A percentile compares a stretch with the other conserved stretches of the same genome.
Evolutionary conservation across 129 eudicot species (phyloP).

Genomic region (Centaurea solstitialis): DNA sequence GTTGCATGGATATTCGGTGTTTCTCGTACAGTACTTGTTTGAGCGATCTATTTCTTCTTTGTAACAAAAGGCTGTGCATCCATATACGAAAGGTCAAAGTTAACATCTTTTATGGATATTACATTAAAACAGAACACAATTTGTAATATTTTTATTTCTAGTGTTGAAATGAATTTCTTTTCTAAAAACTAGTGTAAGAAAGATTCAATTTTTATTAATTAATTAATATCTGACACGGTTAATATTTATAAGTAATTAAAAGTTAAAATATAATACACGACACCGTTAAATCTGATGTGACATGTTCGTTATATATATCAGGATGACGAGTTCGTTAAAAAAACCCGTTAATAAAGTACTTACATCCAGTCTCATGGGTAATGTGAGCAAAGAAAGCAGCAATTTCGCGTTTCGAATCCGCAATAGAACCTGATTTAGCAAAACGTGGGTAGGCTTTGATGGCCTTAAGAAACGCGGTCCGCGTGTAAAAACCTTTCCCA

Average conservation of each 20-base stretch:
- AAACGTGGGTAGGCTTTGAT: not conserved
- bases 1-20: conserved; percentile 20
- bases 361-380: conserved; percentile 5
- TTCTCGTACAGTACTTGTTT: not conserved
- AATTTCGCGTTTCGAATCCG: conserved; percentile 2
- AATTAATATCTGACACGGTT: not conserved
- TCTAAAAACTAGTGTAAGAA: not conserved
- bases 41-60: conserved; percentile 19
- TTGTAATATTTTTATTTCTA: not conserved
- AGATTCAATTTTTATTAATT: not conserved
- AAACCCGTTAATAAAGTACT: not conserved
- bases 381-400: conserved; percentile 16
- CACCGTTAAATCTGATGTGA: not conserved
- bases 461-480: conserved; percentile 6
- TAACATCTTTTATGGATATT: not conserved
- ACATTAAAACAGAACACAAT: not conserved
- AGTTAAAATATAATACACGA: not conserved
- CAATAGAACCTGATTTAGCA: not conserved
- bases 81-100: not conserved
- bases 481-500: not conserved
- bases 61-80: conserved; percentile 6
- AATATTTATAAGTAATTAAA: not conserved
- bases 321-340: not conserved
- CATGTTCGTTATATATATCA: not conserved
- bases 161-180: not conserved